These are phyloP conservation scores for Buddleja alternifolia DNA, from an alignment of 257 asterid genomes.

Conservation along the genomic window DNA sequence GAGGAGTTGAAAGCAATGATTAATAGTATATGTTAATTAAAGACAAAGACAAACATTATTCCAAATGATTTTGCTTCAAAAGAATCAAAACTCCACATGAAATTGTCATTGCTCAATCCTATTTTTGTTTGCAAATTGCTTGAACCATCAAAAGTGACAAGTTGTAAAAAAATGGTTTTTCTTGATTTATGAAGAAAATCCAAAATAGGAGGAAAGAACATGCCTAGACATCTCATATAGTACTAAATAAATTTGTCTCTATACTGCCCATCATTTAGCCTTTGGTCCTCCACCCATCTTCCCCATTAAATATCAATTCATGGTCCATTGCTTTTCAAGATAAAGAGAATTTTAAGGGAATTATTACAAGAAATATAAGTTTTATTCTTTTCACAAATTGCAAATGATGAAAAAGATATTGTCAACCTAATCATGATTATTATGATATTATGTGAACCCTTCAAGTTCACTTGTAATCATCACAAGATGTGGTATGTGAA, in stretches of 20 bases:
- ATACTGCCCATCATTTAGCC: conserved; percentile 29
- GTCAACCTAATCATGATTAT: too few species aligned
- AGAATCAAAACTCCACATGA: conserved; percentile 35
- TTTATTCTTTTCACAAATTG: too few species aligned
- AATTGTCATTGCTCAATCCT: conserved; percentile 22
- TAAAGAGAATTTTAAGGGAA: too few species aligned
- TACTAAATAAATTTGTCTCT: conserved; percentile 30
- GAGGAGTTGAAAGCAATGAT: neutral
- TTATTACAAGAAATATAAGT: too few species aligned
- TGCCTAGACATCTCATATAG: conserved; percentile 31
- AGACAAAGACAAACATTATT: conserved; percentile 31
- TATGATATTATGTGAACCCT: too few species aligned
- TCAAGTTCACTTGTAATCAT: too few species aligned
- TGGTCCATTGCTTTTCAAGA: neutral
- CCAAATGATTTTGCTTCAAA: conserved; percentile 34
- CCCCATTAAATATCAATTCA: neutral
- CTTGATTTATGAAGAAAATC: neutral
- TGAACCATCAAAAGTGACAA: too few species aligned
- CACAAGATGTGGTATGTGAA: too few species aligned
- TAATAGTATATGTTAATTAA: conserved; percentile 9
- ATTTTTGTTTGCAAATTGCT: conserved; percentile 13
- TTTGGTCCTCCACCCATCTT: conserved; percentile 32
- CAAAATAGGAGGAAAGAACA: conserved; percentile 26
- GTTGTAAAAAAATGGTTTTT: conserved; percentile 27
- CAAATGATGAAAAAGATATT: too few species aligned